phyloP scores from a whole-genome alignment of 768 basidiomycete species.

The Steccherinum ochraceum region DNA sequence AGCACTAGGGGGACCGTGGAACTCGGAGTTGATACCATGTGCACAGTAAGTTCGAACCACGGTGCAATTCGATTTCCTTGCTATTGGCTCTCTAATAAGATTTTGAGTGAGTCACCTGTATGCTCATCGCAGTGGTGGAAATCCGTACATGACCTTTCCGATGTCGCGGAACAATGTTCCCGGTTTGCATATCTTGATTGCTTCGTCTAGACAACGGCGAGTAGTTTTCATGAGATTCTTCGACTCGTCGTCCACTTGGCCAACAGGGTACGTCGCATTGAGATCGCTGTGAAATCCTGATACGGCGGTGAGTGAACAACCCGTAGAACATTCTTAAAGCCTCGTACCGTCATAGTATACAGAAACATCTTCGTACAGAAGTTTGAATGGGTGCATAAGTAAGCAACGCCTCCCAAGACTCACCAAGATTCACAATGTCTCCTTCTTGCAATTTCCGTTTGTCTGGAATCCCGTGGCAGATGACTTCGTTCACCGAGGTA shows the following conservation, averaged over 20 bases:
- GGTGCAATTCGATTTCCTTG: slow-evolving; percentile 78
- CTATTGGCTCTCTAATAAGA: slow-evolving; percentile 82
- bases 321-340: too few relatives aligned
- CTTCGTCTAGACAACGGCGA: slow-evolving; percentile 77
- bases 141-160: slow-evolving; percentile 83
- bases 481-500: slow-evolving; percentile 92
- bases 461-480: slow-evolving; percentile 97
- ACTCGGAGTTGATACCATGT: slow-evolving; percentile 83
- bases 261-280: slow-evolving; percentile 91
- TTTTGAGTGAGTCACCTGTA: too few relatives aligned
- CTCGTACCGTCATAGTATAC: too few relatives aligned
- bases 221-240: slow-evolving; percentile 77
- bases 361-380: too few relatives aligned
- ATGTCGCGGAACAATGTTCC: slow-evolving; percentile 86
- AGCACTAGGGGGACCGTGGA: slow-evolving; percentile 82
- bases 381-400: too few relatives aligned
- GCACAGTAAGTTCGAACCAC: slow-evolving; percentile 90
- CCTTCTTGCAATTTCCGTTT: slow-evolving; percentile 78
- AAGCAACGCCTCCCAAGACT: too few relatives aligned
- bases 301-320: too few relatives aligned
- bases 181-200: slow-evolving; percentile 92
- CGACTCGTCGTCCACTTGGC: slow-evolving; percentile 77
- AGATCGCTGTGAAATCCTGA: slow-evolving; percentile 88
- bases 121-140: too few relatives aligned
- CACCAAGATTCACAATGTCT: slow-evolving; percentile 94